A percentile compares a stretch with the other conserved stretches of the same genome.
Conservation (phyloP, 106 monocot genomes). For the Dendrobium chrysotoxum region DNA sequence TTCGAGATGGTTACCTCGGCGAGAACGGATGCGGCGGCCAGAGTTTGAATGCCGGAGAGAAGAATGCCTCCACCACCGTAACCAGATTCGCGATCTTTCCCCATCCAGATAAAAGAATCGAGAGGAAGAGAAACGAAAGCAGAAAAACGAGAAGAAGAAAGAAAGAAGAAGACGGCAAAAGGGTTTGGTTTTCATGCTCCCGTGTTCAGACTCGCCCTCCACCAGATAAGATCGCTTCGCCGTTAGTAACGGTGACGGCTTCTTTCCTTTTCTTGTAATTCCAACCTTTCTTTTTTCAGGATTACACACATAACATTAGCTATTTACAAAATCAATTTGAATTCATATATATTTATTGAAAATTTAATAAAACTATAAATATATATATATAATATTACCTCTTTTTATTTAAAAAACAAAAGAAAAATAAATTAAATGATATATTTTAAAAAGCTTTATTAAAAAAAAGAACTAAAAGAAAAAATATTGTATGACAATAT, state of each 20-base stretch:
- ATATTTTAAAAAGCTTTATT: no score
- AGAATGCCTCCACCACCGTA: neutral
- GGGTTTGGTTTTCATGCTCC: slow-evolving; percentile 10
- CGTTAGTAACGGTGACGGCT: slow-evolving; percentile 3
- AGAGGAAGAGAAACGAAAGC: neutral
- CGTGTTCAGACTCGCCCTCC: slow-evolving; percentile 18
- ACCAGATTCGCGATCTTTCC: neutral
- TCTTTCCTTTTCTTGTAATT: no score
- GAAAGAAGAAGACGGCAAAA: slow-evolving; percentile 2
- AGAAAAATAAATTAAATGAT: no score
- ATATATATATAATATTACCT: no score
- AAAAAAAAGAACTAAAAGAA: no score
- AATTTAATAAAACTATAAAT: no score
- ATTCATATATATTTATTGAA: no score
- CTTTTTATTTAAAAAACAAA: no score
- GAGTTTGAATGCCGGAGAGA: slow-evolving; percentile 6
- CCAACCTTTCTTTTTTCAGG: no score
- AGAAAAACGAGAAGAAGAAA: neutral
- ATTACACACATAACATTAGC: no score
- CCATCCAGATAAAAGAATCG: neutral
- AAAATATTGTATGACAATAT: no score
- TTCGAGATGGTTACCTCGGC: slow-evolving; percentile 16
- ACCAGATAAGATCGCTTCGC: slow-evolving; percentile 17
- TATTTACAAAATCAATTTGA: no score
- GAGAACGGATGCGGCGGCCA: neutral